Percentiles rank a stretch among this genome's conserved stretches.
phyloP scores from a whole-genome alignment of 257 asterid species.

The Catharanthus roseus region DNA sequence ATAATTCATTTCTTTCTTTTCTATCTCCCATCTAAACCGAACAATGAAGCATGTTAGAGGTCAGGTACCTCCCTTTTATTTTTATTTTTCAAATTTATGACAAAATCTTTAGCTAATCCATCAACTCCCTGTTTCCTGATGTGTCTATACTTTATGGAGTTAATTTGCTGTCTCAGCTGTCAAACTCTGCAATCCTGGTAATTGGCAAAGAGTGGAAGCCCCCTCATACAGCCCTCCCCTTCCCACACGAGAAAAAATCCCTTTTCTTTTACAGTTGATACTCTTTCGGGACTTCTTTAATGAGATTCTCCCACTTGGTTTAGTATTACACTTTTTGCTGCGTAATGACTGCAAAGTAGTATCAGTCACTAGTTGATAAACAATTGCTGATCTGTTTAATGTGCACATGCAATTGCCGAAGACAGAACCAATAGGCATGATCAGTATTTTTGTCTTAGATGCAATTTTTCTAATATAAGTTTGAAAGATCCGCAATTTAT shows the following conservation, averaged over 20 bases:
- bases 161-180: not conserved
- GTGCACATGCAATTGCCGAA: not conserved
- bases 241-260: too few relatives aligned
- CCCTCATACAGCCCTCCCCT: too few relatives aligned
- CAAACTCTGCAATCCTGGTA: not conserved
- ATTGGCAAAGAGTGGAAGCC: not conserved
- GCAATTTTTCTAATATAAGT: not conserved
- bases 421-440: not conserved
- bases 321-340: not conserved
- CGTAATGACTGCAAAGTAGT: not conserved
- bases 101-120: not conserved
- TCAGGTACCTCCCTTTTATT: not conserved
- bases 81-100: not conserved
- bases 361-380: not conserved
- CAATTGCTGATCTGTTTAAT: not conserved
- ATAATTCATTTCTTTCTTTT: too few relatives aligned
- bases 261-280: not conserved
- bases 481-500: not conserved
- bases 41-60: constrained; percentile 2
- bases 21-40: not conserved
- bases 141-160: not conserved
- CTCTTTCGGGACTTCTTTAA: not conserved
- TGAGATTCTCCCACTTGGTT: not conserved
- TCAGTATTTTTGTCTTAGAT: not conserved
- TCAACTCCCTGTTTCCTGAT: not conserved